Evolutionary conservation across 306 rosid genomes (phyloP).

Genomic region (Pachyrhizus erosus): DNA sequence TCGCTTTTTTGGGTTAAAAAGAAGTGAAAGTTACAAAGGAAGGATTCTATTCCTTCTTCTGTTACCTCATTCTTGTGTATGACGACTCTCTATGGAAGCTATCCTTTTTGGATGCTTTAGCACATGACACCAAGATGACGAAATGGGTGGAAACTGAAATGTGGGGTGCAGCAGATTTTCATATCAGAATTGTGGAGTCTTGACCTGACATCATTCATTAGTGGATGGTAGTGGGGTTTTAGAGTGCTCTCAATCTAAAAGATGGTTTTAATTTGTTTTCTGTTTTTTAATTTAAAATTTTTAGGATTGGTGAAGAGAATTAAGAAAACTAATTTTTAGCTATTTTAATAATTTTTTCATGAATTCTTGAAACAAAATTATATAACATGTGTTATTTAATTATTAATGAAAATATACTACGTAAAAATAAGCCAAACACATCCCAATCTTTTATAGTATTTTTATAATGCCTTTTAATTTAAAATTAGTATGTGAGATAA

Average conservation of each 20-base stretch:
- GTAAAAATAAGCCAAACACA: neutral
- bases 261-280: neutral
- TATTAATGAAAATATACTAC: neutral
- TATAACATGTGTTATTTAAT: neutral
- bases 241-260: constrained; percentile 8
- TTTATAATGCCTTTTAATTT: too few relatives aligned
- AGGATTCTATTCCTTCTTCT: constrained; percentile 40
- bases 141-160: constrained; percentile 33
- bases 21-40: constrained; percentile 38
- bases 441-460: too few relatives aligned
- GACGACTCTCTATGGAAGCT: constrained; percentile 36
- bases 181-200: constrained; percentile 21
- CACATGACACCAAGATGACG: neutral
- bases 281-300: neutral
- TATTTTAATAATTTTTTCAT: neutral
- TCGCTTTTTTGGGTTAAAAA: constrained; percentile 42
- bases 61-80: constrained; percentile 5
- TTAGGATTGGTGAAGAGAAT: neutral
- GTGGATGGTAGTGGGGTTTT: constrained; percentile 30
- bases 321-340: neutral
- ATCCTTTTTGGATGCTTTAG: constrained; percentile 37
- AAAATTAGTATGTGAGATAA: too few relatives aligned
- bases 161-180: constrained; percentile 45
- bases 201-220: constrained; percentile 14
- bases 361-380: neutral